Evolutionary conservation across 2,329 filamentous ascomycete genomes (phyloP), one percentile per base, ranked within the genome.

Genomic region (Epichloe hybrida): DNA sequence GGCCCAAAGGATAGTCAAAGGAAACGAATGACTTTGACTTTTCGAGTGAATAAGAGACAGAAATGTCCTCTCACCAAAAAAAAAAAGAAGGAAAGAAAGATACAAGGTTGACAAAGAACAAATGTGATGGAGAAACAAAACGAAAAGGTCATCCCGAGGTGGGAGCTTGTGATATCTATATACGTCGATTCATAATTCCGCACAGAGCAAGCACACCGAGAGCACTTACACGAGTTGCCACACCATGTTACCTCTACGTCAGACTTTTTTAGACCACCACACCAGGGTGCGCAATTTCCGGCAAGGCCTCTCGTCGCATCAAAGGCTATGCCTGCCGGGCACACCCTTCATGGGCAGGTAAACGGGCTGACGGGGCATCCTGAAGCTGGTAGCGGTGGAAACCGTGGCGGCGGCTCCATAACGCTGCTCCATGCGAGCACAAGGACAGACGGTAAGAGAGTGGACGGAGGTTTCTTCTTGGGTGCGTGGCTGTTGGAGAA

Each of bases 11-110:
- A 50, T 57, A 54, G 58, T 58, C 66, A 73, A 76, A 77, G 72
- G 66, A 70, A 79, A 71, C 73, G 75, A 79, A 73, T 77, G 75
- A 72, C 71, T 74, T 74, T 74, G 9, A 31, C 31, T 31, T 31
- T 76, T 47, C 76, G 71, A 66, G 66, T 59, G 58, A 38, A 27
- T 7, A 13, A 13, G 34, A 38, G 46, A 31, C 37, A 27, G 31
- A 27, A 42, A 31, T 21, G 15, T 27, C n/a, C 39, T 9, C 9
- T 31, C 31, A 31, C 9, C 53, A 48, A 42, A 58, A 60, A 55
- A 56, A 57, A 58, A 49, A 38, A 45, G 4, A 21, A 21, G 27
- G 43, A 43, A 44, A 38, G 11, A 21, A 17, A 15, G 20, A 39
- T 13, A 17, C 21, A 4, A 41, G 39, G 9, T 21, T 31, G 42